A percentile compares a stretch with the other conserved stretches of the same genome.
These are phyloP conservation scores for Cocos nucifera DNA, from an alignment of 176 grass and related monocot genomes.

Conservation along the genomic window DNA sequence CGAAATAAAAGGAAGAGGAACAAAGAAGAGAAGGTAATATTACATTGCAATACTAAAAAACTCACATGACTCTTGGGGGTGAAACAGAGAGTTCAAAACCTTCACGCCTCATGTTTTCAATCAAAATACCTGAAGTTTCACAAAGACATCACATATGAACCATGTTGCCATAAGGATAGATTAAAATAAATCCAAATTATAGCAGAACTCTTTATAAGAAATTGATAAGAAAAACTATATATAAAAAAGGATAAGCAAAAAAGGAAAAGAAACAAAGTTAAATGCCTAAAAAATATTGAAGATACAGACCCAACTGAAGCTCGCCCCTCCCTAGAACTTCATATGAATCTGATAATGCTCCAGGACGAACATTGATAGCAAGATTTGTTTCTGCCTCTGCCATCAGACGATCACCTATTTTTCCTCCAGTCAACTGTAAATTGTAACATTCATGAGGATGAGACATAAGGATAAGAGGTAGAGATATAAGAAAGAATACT, in stretches of 20 bases:
- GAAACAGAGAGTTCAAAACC: conserved; percentile 98
- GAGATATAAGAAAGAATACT: too few relatives aligned
- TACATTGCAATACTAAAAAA: not conserved
- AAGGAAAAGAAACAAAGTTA: not conserved
- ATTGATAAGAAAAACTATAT: too few relatives aligned
- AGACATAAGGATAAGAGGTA: too few relatives aligned
- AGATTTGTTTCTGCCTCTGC: conserved; percentile 96
- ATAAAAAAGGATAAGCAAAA: conserved; percentile 6
- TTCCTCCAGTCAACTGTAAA: conserved; percentile 83
- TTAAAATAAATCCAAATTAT: too few relatives aligned
- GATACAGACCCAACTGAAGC: conserved; percentile 87
- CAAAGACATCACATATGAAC: not conserved
- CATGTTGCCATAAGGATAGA: too few relatives aligned
- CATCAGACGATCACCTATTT: conserved; percentile 82
- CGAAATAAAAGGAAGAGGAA: too few relatives aligned
- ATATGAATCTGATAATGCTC: conserved; percentile 87
- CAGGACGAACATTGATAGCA: conserved; percentile 99
- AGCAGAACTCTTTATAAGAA: too few relatives aligned
- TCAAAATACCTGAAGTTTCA: conserved; percentile 73
- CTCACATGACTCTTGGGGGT: conserved; percentile 97
- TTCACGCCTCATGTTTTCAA: conserved; percentile 99
- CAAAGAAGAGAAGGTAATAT: too few relatives aligned
- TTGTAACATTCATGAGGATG: too few relatives aligned
- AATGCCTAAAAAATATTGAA: not conserved
- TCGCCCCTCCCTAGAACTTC: conserved; percentile 99